Evolutionary conservation across 768 basidiomycete genomes (phyloP).

Genomic region (Postia placenta): DNA sequence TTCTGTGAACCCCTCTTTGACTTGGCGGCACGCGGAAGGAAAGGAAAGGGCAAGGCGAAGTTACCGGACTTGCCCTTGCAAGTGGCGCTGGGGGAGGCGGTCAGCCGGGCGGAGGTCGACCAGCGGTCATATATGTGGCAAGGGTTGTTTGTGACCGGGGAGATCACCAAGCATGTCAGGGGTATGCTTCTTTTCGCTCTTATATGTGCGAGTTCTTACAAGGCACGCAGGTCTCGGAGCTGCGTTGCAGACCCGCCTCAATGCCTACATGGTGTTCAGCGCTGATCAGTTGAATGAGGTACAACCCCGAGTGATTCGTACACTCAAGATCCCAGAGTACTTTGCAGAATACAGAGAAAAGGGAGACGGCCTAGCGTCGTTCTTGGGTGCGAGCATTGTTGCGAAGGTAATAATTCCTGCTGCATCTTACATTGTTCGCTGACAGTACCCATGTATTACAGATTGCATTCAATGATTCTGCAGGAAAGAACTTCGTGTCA

Average conservation of each 20-base stretch:
- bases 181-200: constrained; percentile 35
- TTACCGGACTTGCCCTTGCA: constrained; percentile 37
- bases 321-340: constrained; percentile 76
- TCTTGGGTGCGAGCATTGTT: constrained; percentile 77
- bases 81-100: constrained; percentile 59
- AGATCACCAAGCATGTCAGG: constrained; percentile 64
- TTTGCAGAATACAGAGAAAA: constrained; percentile 87
- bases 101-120: constrained; percentile 55
- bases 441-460: constrained; percentile 29
- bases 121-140: constrained; percentile 71
- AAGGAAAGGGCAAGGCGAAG: constrained; percentile 7
- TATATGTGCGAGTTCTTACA: not conserved
- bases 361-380: constrained; percentile 75
- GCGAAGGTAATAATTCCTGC: constrained; percentile 57
- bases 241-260: constrained; percentile 68
- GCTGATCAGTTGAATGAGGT: constrained; percentile 64
- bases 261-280: constrained; percentile 52
- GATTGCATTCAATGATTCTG: constrained; percentile 70
- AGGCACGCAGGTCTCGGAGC: constrained; percentile 24
- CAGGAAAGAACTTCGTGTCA: constrained; percentile 65
- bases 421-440: too few relatives aligned
- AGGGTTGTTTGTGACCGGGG: constrained; percentile 77
- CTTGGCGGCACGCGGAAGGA: constrained; percentile 16
- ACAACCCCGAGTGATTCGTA: constrained; percentile 59
- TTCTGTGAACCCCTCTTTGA: constrained; percentile 91